Conservation (phyloP, 176 grass and related monocot species). For the Guadua angustifolia region DNA sequence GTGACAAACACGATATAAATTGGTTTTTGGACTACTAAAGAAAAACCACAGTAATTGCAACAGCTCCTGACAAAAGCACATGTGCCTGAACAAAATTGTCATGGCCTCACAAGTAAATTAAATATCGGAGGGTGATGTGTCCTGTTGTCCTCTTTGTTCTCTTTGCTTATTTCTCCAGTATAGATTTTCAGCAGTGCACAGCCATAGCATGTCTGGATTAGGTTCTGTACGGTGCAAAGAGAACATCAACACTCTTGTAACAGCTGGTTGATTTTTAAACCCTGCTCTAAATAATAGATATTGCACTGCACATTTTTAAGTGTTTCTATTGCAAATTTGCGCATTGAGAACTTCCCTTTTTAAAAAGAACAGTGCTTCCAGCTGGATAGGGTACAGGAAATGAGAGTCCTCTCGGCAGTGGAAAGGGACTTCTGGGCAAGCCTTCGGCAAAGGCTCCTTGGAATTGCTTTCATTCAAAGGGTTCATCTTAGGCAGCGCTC, state of each 20-base stretch:
- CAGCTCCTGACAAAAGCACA: constrained; percentile 36
- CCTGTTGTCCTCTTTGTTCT: constrained; percentile 28
- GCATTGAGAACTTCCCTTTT: not conserved
- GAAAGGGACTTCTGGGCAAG: too few species aligned
- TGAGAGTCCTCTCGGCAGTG: too few species aligned
- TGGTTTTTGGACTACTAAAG: constrained; percentile 3
- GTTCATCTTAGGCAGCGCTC: too few species aligned
- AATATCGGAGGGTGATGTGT: not conserved
- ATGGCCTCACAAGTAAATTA: constrained; percentile 21
- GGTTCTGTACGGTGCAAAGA: not conserved
- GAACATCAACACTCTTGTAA: not conserved
- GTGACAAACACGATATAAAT: constrained; percentile 27
- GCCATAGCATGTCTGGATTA: constrained; percentile 28
- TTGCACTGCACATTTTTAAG: not conserved
- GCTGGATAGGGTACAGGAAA: too few species aligned
- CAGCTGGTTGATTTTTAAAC: not conserved
- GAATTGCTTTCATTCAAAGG: too few species aligned
- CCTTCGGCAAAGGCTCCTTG: too few species aligned
- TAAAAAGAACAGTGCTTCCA: too few species aligned
- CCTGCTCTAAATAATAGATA: not conserved
- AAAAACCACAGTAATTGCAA: constrained; percentile 21
- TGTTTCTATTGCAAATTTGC: not conserved
- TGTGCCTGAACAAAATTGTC: constrained; percentile 43
- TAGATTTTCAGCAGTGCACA: constrained; percentile 11
- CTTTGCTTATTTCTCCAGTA: not conserved